Conservation (phyloP, 306 rosid genomes). For the Abrus precatorius region DNA sequence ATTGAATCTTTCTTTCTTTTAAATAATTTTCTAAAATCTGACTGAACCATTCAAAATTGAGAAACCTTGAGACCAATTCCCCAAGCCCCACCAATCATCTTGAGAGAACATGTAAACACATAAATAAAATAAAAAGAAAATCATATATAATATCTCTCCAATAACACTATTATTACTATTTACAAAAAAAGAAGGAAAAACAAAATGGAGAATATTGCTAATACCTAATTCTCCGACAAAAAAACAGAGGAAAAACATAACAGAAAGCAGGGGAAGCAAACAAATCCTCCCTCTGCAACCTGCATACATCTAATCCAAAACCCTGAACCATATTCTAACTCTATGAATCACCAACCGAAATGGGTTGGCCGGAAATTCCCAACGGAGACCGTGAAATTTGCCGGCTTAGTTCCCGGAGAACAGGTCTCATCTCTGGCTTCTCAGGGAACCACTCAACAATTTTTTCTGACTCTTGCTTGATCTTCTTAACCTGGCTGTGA, state of each 20-base stretch:
- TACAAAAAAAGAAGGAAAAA: slow-evolving; percentile 26
- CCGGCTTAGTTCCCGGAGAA: slow-evolving; percentile 60
- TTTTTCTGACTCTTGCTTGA: slow-evolving; percentile 81
- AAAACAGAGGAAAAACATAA: slow-evolving; percentile 54
- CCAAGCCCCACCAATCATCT: slow-evolving; percentile 2
- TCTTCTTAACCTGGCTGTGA: slow-evolving; percentile 83
- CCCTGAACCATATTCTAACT: slow-evolving; percentile 1
- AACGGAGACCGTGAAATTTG: slow-evolving; percentile 82
- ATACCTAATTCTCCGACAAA: slow-evolving; percentile 17
- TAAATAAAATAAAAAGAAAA: background rate
- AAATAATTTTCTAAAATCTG: background rate
- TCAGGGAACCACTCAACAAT: slow-evolving; percentile 63
- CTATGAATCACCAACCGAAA: slow-evolving; percentile 72
- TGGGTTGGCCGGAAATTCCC: slow-evolving; percentile 67
- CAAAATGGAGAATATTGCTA: slow-evolving; percentile 29
- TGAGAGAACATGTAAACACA: background rate
- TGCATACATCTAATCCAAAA: slow-evolving; percentile 26
- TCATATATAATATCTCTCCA: background rate
- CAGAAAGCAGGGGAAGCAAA: slow-evolving; percentile 47
- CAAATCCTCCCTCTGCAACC: slow-evolving; percentile 46
- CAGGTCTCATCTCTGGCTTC: slow-evolving; percentile 67
- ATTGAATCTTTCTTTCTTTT: background rate
- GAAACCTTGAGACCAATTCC: slow-evolving; percentile 24
- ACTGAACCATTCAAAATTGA: slow-evolving; percentile 38
- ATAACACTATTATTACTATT: slow-evolving; percentile 41